Evolutionary conservation across 2,329 filamentous ascomycete genomes (phyloP), one percentile per base, ranked within the genome.

Genomic region (Pseudocercospora fijiensis): DNA sequence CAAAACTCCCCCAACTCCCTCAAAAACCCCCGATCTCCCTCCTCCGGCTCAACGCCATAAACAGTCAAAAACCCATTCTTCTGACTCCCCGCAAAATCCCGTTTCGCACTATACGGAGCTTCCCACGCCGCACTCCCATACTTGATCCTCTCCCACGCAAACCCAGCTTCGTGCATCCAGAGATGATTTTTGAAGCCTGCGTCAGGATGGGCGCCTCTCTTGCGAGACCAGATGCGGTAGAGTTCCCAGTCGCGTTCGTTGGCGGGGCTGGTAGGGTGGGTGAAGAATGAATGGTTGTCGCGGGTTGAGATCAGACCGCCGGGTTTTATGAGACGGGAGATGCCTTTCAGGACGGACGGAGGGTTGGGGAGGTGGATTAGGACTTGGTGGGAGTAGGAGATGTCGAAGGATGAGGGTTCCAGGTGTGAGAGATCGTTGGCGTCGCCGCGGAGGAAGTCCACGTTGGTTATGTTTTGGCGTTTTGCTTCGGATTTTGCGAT

Each of bases 351-450:
- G 8, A 81, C 80, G 2, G 74, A 70, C 0, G 83, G 72, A 0
- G 84, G 84, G 64, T 84, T 78, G 13, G 74, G 71, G 2, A 87
- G 74, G 71, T 88, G 85, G 65, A 83, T 78, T 7, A 87, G 74
- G 2, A 87, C 80, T 71, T 87, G 84, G 69, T 86, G 84, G 41
- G 79, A 80, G 68, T 83, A 81, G 2, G 86, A 82, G n/a, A 87
- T 74, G 67, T 88, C 85, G 67, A 87, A 88, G 4, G 64, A 63
- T 7, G 55, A 13, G 5, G 60, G 4, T 16, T 43, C 13, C 27
- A 63, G 24, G 52, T 43, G 22, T 5, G 28, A n/a, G 7, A 66
- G 58, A 26, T 59, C 41, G 8, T 28, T 45, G 4, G 57, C 63
- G 47, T 62, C 61, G 22, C 49, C 63, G 24, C 51, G 58, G 41